Evolutionary conservation across 1,284 basidiomycete species (phyloP).

Genomic region (Puccinia hordei): DNA sequence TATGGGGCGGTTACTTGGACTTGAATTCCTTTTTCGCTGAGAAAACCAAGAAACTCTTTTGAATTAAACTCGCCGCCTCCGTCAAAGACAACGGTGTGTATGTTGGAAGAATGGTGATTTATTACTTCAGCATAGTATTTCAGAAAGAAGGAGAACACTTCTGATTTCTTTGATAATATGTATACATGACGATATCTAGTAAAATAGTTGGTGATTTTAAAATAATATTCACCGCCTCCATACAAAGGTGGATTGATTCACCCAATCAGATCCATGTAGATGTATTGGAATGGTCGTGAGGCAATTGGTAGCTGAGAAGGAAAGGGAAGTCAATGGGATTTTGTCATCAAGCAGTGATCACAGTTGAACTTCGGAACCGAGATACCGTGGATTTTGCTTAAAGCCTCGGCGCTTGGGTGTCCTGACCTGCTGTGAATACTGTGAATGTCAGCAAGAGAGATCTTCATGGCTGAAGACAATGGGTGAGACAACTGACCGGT

Average conservation of each 20-base stretch:
- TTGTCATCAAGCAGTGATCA: constrained; percentile 4
- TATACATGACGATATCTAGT: constrained; percentile 17
- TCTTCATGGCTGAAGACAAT: not conserved
- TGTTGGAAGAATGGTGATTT: not conserved
- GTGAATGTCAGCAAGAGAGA: not conserved
- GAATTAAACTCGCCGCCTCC: no score
- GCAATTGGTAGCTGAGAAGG: not conserved
- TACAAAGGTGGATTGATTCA: constrained; percentile 7
- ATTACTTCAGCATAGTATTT: not conserved
- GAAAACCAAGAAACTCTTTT: no score
- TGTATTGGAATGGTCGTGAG: constrained; percentile 9
- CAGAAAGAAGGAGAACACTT: not conserved
- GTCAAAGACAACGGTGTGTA: not conserved
- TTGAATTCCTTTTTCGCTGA: no score
- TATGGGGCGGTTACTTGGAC: no score
- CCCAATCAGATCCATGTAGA: constrained; percentile 26
- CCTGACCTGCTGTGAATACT: not conserved
- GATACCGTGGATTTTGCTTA: not conserved
- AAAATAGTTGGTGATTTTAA: no score
- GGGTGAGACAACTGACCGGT: not conserved
- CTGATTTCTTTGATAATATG: not conserved
- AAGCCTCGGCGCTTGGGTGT: not conserved
- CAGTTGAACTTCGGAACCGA: not conserved
- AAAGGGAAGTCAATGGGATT: constrained; percentile 12
- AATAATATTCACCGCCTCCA: not conserved